phyloP scores from a whole-genome alignment of 192 early-diverging fungal species.

The Umbelopsis sp. region DNA sequence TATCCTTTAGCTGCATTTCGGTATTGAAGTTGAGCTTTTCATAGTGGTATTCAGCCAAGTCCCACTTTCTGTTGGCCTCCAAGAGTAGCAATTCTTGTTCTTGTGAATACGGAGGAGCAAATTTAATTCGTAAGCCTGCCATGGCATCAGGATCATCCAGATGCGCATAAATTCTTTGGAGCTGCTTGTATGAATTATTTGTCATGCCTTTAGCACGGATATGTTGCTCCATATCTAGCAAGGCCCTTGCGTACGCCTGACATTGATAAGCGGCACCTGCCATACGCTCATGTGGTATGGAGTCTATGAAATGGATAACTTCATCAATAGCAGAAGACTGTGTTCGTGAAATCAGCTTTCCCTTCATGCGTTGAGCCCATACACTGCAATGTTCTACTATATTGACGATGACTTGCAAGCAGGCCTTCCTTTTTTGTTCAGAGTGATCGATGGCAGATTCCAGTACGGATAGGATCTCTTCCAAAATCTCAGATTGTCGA shows the following conservation, averaged over 20 bases:
- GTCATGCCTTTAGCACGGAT: conserved; percentile 45
- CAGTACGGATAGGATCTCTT: conserved; percentile 19
- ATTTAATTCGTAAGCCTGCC: conserved; percentile 60
- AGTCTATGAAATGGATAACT: conserved; percentile 53
- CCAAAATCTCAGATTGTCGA: not conserved
- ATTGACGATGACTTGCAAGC: conserved; percentile 32
- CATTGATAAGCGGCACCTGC: conserved; percentile 62
- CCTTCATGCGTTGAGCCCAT: conserved; percentile 49
- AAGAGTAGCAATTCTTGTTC: conserved; percentile 72
- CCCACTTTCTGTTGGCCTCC: conserved; percentile 68
- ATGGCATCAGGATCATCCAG: conserved; percentile 74
- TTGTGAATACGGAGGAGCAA: conserved; percentile 46
- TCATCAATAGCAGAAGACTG: conserved; percentile 15
- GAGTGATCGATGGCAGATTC: not conserved
- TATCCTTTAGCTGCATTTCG: conserved; percentile 46
- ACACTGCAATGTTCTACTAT: conserved; percentile 40
- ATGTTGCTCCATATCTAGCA: conserved; percentile 72
- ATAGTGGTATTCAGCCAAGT: conserved; percentile 65
- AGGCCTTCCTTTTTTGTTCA: not conserved
- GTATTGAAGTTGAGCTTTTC: conserved; percentile 54
- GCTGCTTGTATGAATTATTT: conserved; percentile 41
- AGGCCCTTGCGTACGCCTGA: conserved; percentile 67
- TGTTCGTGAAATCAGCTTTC: not conserved
- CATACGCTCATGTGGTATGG: conserved; percentile 65
- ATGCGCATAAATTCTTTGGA: conserved; percentile 66